These are phyloP conservation scores for Auriscalpium orientale DNA, from an alignment of 768 basidiomycete genomes.

Conservation along the genomic window DNA sequence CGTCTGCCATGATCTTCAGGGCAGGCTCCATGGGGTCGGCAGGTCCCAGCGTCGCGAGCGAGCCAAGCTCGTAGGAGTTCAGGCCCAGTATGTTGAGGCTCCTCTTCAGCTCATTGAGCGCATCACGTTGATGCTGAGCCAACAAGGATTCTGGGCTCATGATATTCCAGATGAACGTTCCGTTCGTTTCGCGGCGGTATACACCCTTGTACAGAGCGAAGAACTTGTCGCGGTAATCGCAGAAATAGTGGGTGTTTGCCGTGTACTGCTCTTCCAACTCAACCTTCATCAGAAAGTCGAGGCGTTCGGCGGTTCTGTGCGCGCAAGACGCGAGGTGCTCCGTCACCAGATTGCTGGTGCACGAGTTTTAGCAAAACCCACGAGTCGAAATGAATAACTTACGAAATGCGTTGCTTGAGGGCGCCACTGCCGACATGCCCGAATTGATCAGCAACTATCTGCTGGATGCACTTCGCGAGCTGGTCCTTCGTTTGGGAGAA, in stretches of 20 bases:
- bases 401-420: slow-evolving; percentile 43
- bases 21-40: slow-evolving; percentile 48
- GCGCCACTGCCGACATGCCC: slow-evolving; percentile 42
- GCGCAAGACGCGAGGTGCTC: slow-evolving; percentile 42
- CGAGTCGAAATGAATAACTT: slow-evolving; percentile 11
- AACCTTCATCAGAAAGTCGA: slow-evolving; percentile 42
- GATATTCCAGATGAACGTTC: slow-evolving; percentile 6
- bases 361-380: neutral
- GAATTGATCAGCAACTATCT: slow-evolving; percentile 40
- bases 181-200: neutral
- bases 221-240: slow-evolving; percentile 33
- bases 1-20: slow-evolving; percentile 60
- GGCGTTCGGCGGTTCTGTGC: slow-evolving; percentile 29
- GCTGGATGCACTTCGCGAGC: slow-evolving; percentile 17
- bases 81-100: slow-evolving; percentile 32
- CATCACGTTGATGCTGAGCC: slow-evolving; percentile 9
- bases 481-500: slow-evolving; percentile 32
- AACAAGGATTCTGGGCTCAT: slow-evolving; percentile 23
- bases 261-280: slow-evolving; percentile 42
- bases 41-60: slow-evolving; percentile 44
- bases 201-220: slow-evolving; percentile 17
- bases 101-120: neutral
- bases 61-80: slow-evolving; percentile 27
- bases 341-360: slow-evolving; percentile 38
- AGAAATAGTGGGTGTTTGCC: slow-evolving; percentile 43